Evolutionary conservation across 2,329 filamentous ascomycete genomes (phyloP).

Genomic region (Amylocarpus encephaloides): DNA sequence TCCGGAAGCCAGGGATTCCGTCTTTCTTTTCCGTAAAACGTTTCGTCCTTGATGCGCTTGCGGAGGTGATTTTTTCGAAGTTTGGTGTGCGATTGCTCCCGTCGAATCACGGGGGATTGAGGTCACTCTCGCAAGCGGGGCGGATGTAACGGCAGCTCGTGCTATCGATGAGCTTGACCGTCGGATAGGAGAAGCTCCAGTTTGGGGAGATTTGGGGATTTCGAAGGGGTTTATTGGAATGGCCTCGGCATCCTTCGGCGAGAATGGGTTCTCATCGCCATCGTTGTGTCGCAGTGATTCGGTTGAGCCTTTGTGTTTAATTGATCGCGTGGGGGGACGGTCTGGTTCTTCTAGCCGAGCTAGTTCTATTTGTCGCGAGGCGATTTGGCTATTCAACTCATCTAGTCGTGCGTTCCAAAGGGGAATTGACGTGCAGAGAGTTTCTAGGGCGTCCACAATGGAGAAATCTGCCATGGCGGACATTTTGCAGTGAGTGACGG

Average conservation of each 20-base stretch:
- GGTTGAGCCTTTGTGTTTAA: slow-evolving; percentile 32
- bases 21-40: slow-evolving; percentile 29
- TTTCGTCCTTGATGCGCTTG: slow-evolving; percentile 13
- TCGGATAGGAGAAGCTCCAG: slow-evolving; percentile 4
- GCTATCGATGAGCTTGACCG: slow-evolving; percentile 18
- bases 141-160: slow-evolving; percentile 10
- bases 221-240: slow-evolving; percentile 14
- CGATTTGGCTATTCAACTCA: slow-evolving; percentile 54
- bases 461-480: slow-evolving; percentile 17
- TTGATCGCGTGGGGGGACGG: slow-evolving; percentile 28
- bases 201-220: slow-evolving; percentile 14
- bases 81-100: slow-evolving; percentile 17
- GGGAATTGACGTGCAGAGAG: slow-evolving; percentile 49
- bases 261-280: slow-evolving; percentile 16
- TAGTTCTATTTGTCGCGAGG: slow-evolving; percentile 54
- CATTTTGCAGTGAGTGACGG: not conserved
- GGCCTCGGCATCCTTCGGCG: slow-evolving; percentile 13
- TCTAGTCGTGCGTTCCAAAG: slow-evolving; percentile 55
- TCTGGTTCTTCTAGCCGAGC: slow-evolving; percentile 39
- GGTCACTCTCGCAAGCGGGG: slow-evolving; percentile 12
- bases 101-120: slow-evolving; percentile 9
- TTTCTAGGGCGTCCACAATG: slow-evolving; percentile 48
- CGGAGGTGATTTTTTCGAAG: slow-evolving; percentile 18
- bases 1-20: slow-evolving; percentile 28
- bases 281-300: slow-evolving; percentile 31